These are phyloP conservation scores for Ustilago cynodontis DNA, from an alignment of 1,284 basidiomycete genomes.

Conservation along the genomic window DNA sequence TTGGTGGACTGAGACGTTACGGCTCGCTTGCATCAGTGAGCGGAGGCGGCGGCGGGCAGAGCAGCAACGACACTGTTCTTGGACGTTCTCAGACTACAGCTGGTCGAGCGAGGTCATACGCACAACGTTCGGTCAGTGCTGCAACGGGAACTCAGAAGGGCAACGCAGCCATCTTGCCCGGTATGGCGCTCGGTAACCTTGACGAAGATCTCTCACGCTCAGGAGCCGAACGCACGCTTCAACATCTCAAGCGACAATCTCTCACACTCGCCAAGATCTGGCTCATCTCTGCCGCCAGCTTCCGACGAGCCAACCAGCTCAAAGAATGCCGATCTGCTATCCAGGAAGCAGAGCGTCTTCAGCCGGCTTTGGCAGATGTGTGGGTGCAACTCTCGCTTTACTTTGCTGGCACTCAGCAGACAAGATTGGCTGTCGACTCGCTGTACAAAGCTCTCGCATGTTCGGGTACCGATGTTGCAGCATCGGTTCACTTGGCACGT, in stretches of 20 bases:
- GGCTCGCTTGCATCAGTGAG: constrained; percentile 36
- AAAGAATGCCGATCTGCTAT: constrained; percentile 91
- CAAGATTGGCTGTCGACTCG: constrained; percentile 59
- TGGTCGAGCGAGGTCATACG: constrained; percentile 33
- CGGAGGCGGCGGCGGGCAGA: constrained; percentile 16
- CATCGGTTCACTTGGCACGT: constrained; percentile 64
- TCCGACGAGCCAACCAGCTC: constrained; percentile 86
- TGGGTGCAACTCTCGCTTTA: constrained; percentile 81
- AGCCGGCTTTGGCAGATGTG: constrained; percentile 86
- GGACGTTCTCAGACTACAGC: constrained; percentile 29
- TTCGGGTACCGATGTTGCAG: constrained; percentile 55
- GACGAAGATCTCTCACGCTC: constrained; percentile 36
- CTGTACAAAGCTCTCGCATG: constrained; percentile 69
- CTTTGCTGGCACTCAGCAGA: constrained; percentile 38
- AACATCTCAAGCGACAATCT: constrained; percentile 47
- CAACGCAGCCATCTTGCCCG: constrained; percentile 31
- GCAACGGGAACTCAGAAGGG: constrained; percentile 15
- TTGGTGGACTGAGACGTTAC: constrained; percentile 33
- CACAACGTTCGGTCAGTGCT: constrained; percentile 24
- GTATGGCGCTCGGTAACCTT: constrained; percentile 25
- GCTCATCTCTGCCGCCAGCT: constrained; percentile 93
- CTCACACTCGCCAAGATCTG: constrained; percentile 83
- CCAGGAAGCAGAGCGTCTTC: constrained; percentile 91
- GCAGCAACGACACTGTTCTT: constrained; percentile 29
- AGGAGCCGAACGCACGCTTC: constrained; percentile 25